Evolutionary conservation across 1,139 yeast species (phyloP).

Genomic region (Lodderomyces orthopsilosis): DNA sequence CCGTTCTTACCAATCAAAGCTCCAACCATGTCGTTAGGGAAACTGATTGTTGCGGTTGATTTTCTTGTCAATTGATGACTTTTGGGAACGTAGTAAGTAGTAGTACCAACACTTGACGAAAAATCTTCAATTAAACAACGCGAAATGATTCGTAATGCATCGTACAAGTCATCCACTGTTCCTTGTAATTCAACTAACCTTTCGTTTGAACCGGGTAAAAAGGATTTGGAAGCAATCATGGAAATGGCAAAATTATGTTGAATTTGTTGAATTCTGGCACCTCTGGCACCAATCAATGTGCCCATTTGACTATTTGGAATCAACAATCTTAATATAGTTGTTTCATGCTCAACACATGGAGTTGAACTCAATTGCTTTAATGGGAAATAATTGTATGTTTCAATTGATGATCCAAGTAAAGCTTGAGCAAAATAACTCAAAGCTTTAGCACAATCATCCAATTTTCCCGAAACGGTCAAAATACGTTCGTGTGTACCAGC

Average conservation of each 20-base stretch:
- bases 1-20: slow-evolving; percentile 90
- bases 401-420: slow-evolving; percentile 40
- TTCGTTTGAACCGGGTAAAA: slow-evolving; percentile 81
- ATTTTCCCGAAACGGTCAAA: slow-evolving; percentile 76
- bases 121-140: slow-evolving; percentile 76
- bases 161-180: slow-evolving; percentile 58
- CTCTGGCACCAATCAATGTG: slow-evolving; percentile 83
- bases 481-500: slow-evolving; percentile 85
- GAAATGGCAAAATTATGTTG: slow-evolving; percentile 70
- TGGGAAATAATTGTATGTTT: slow-evolving; percentile 57
- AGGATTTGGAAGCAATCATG: slow-evolving; percentile 86
- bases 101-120: slow-evolving; percentile 62
- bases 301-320: slow-evolving; percentile 90
- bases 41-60: slow-evolving; percentile 39
- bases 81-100: slow-evolving; percentile 58
- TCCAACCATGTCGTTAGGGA: slow-evolving; percentile 86
- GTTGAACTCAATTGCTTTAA: slow-evolving; percentile 56
- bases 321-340: slow-evolving; percentile 64
- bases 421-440: slow-evolving; percentile 71
- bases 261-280: slow-evolving; percentile 75
- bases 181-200: slow-evolving; percentile 90
- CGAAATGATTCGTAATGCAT: slow-evolving; percentile 60
- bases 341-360: slow-evolving; percentile 49
- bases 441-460: slow-evolving; percentile 72
- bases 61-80: slow-evolving; percentile 17